Base-by-base conservation (phyloP, 2,329 filamentous ascomycete species). In the Xylariomycetidae sp. region DNA sequence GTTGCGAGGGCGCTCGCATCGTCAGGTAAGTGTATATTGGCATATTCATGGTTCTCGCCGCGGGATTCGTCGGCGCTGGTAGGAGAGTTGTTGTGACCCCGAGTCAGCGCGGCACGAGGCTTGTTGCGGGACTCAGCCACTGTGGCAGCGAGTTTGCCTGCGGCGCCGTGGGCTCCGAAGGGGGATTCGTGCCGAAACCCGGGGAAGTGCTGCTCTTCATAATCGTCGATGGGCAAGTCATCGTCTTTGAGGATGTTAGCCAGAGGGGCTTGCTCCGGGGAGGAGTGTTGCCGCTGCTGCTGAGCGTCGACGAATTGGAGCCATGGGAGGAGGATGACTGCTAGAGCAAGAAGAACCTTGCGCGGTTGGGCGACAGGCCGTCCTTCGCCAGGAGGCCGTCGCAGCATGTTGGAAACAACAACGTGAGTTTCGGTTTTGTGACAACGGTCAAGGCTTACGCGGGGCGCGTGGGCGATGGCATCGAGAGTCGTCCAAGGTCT, bases 1-100 rank as follows among this genome's bases (percentile, higher is more conserved):
- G 88, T 92, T 77, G 84, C 83, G 74, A 92, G 75, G 85, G 88
- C 88, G 88, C 87, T 88, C 86, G 80, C 85, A 82, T 92, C 76
- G 67, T 74, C 56, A 60, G 64, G 61, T 54, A 44, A 43, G 26
- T 32, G 44, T 47, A 43, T 49, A 42, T 49, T 43, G 35, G 32
- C 26, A 20, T 42, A 25, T 27, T 41, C 43, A 30, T 51, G 39
- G 16, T 40, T 39, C 16, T 43, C 37, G 10, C 34, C 18, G 19
- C 36, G 23, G 24, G 34, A 38, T 25, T 43, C 30, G 23, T 40
- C 37, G n/a, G 39, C 39, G 23, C 47, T 35, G 16, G 43, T 38
- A 31, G 48, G 36, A 34, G 46, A 42, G 39, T 43, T 44, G 29
- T 36, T 38, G 32, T 41, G 47, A 36, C 42, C 38, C 36, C 37